A percentile compares a stretch with the other conserved stretches of the same genome.
Conservation (phyloP, 331 rosid species). For the Stylosanthes scabra region DNA sequence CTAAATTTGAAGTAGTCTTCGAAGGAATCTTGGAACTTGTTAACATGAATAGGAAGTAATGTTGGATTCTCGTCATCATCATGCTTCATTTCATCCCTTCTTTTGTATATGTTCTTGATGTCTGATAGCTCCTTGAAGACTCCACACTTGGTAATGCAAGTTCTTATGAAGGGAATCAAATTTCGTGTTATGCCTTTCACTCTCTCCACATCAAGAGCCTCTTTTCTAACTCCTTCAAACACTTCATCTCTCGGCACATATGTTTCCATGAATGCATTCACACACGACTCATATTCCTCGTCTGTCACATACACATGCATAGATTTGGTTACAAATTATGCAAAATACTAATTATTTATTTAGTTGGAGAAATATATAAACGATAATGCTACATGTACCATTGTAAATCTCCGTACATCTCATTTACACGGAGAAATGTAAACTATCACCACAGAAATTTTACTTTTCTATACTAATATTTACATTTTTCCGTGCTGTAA, state of each 20-base stretch:
- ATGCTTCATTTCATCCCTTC: conserved; percentile 16
- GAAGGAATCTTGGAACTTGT: conserved; percentile 47
- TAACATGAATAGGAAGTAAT: conserved; percentile 49
- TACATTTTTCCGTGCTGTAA: too few relatives aligned
- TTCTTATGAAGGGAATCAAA: conserved; percentile 58
- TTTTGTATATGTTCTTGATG: conserved; percentile 66
- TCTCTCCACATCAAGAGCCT: conserved; percentile 61
- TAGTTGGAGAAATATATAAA: too few relatives aligned
- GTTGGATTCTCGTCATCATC: neutral
- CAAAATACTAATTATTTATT: neutral
- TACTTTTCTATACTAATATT: too few relatives aligned
- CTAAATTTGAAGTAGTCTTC: conserved; percentile 66
- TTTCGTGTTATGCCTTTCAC: conserved; percentile 69
- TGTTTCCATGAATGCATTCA: conserved; percentile 45
- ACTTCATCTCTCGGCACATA: conserved; percentile 92
- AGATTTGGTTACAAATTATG: neutral
- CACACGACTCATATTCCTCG: conserved; percentile 8
- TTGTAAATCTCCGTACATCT: too few relatives aligned
- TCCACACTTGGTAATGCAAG: conserved; percentile 33
- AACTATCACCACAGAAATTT: too few relatives aligned
- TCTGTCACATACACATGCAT: conserved; percentile 29
- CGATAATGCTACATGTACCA: too few relatives aligned
- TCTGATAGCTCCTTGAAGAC: conserved; percentile 64
- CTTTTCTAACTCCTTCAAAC: conserved; percentile 63
- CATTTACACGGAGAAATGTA: too few relatives aligned